Evolutionary conservation across 78 protist genomes (phyloP).

Genomic region (Cyanophora paradoxa): DNA sequence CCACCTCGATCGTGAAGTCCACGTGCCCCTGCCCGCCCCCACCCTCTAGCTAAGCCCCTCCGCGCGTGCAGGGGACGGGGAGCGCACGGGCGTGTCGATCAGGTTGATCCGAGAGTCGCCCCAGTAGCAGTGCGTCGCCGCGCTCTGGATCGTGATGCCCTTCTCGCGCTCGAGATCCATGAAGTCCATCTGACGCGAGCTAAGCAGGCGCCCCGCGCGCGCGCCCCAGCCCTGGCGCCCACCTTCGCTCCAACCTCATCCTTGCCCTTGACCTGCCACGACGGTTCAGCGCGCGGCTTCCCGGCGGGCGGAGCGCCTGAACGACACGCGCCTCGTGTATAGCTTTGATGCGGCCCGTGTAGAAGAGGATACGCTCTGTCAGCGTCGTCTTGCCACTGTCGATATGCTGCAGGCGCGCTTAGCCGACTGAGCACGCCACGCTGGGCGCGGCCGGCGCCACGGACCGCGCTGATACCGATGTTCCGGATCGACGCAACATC

Average conservation of each 20-base stretch:
- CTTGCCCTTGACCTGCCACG: too few species aligned
- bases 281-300: too few species aligned
- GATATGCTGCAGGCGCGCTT: too few species aligned
- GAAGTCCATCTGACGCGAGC: constrained; percentile 85
- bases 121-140: constrained; percentile 92
- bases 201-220: constrained; percentile 93
- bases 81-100: constrained; percentile 98
- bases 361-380: constrained; percentile 85
- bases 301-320: too few species aligned
- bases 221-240: constrained; percentile 78
- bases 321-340: constrained; percentile 31
- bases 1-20: constrained; percentile 96
- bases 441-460: too few species aligned
- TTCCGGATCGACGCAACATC: constrained; percentile 51
- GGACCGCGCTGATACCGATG: constrained; percentile 92
- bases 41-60: too few species aligned
- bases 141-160: constrained; percentile 95
- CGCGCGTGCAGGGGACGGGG: too few species aligned
- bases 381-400: constrained; percentile 92
- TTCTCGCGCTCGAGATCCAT: constrained; percentile 80
- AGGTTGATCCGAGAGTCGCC: constrained; percentile 76
- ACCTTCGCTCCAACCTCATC: constrained; percentile 82
- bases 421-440: too few species aligned
- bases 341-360: constrained; percentile 48
- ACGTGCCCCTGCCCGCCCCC: constrained; percentile 88